Evolutionary conservation across 306 rosid genomes (phyloP).

Genomic region (Lathyrus aphaca): DNA sequence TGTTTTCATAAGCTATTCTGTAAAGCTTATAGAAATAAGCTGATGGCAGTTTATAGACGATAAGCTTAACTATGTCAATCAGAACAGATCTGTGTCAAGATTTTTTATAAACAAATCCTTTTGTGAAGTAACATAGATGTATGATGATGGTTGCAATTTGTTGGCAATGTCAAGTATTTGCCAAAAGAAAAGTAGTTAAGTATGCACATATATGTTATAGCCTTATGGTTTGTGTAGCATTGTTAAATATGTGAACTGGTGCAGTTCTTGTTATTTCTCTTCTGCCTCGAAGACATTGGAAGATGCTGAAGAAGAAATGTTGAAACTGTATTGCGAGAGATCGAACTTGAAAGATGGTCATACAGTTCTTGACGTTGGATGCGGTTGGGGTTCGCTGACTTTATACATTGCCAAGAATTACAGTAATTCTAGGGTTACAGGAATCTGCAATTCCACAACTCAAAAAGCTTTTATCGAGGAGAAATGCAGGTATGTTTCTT

Average conservation of each 20-base stretch:
- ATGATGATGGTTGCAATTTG: background rate
- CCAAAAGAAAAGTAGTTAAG: background rate
- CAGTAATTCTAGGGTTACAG: conserved; percentile 71
- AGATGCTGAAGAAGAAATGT: conserved; percentile 87
- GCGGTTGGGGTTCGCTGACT: conserved; percentile 93
- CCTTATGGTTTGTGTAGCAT: conserved; percentile 10
- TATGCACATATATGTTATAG: background rate
- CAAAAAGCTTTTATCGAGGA: conserved; percentile 77
- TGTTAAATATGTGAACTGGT: conserved; percentile 28
- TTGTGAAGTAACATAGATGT: background rate
- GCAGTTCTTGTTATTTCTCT: conserved; percentile 82
- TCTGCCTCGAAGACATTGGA: conserved; percentile 63
- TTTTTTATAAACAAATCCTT: background rate
- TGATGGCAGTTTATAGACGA: too few species aligned
- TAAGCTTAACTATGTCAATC: background rate
- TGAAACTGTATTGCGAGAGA: conserved; percentile 73
- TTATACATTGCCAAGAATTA: conserved; percentile 76
- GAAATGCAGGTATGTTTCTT: conserved; percentile 53
- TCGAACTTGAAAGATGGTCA: conserved; percentile 73
- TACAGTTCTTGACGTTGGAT: conserved; percentile 81
- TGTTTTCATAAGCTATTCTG: background rate
- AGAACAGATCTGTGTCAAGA: background rate
- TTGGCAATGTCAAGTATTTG: background rate
- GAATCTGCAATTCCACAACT: conserved; percentile 84
- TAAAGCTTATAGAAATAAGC: background rate